Evolutionary conservation across 345 rosid genomes (phyloP).

Genomic region (Salix purpurea): DNA sequence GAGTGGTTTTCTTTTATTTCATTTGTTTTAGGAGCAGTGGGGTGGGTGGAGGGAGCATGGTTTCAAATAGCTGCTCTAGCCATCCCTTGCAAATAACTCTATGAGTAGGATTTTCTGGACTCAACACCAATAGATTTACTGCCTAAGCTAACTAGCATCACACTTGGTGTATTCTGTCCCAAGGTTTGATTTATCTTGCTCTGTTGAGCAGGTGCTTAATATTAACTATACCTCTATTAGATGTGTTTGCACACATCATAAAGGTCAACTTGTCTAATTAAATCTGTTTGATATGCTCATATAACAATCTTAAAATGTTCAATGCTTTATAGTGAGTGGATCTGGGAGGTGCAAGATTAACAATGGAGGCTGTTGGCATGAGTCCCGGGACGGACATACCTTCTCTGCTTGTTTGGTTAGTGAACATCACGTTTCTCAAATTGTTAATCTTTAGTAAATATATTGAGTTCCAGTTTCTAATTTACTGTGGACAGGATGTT

Average conservation of each 20-base stretch:
- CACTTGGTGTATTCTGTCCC: neutral
- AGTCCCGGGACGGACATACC: conserved; percentile 46
- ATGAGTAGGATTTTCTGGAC: neutral
- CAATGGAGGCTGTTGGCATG: conserved; percentile 77
- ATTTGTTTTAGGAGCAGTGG: neutral
- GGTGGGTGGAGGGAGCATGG: neutral
- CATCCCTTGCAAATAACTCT: neutral
- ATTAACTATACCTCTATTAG: neutral
- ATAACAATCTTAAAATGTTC: neutral
- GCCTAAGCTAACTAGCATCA: neutral
- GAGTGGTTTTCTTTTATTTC: neutral
- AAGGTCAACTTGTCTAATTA: neutral
- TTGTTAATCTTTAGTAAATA: neutral
- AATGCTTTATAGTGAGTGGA: conserved; percentile 46
- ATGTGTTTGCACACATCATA: neutral
- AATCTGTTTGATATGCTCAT: neutral
- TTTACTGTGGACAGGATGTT: conserved; percentile 47
- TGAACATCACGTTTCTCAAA: conserved; percentile 9
- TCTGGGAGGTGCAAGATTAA: conserved; percentile 63
- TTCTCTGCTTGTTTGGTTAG: conserved; percentile 75
- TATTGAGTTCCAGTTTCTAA: conserved; percentile 14
- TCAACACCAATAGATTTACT: neutral
- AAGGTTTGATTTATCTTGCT: neutral
- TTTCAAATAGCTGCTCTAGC: neutral
- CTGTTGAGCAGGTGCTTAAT: neutral